Conservation (phyloP, 2,329 filamentous ascomycete genomes). For the Fusarium incarnatum region DNA sequence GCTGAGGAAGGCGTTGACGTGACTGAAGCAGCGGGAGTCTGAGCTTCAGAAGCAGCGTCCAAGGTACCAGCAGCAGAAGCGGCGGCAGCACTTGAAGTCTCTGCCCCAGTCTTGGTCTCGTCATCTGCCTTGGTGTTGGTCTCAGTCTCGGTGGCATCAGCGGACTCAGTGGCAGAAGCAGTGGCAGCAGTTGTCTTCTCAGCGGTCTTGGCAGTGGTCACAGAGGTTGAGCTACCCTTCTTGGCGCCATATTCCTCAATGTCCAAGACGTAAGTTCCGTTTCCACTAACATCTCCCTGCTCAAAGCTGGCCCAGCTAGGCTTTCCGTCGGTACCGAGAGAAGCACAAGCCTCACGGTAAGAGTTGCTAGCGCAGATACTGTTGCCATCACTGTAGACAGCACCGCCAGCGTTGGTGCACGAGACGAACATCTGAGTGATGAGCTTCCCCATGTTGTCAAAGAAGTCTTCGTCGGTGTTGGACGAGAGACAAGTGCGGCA, state of each 20-base stretch:
- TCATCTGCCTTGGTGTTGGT: neutral
- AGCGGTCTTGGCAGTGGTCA: slow-evolving; percentile 15
- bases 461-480: slow-evolving; percentile 27
- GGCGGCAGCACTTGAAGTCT: neutral
- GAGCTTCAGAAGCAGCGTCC: neutral
- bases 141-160: slow-evolving; percentile 5
- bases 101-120: neutral
- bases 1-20: neutral
- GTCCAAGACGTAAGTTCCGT: slow-evolving; percentile 25
- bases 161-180: neutral
- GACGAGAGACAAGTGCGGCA: slow-evolving; percentile 35
- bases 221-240: slow-evolving; percentile 15
- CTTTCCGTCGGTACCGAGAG: slow-evolving; percentile 16
- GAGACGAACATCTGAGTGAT: slow-evolving; percentile 41
- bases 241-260: slow-evolving; percentile 21
- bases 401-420: slow-evolving; percentile 34
- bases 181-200: neutral
- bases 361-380: slow-evolving; percentile 35
- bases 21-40: neutral
- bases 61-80: neutral
- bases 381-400: slow-evolving; percentile 29
- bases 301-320: slow-evolving; percentile 34
- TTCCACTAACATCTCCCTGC: slow-evolving; percentile 1
- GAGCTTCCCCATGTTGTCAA: slow-evolving; percentile 31
- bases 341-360: slow-evolving; percentile 32